Percentiles rank a stretch among this genome's conserved stretches.
phyloP scores from a whole-genome alignment of 1,284 basidiomycete species.

The Malassezia nana region DNA sequence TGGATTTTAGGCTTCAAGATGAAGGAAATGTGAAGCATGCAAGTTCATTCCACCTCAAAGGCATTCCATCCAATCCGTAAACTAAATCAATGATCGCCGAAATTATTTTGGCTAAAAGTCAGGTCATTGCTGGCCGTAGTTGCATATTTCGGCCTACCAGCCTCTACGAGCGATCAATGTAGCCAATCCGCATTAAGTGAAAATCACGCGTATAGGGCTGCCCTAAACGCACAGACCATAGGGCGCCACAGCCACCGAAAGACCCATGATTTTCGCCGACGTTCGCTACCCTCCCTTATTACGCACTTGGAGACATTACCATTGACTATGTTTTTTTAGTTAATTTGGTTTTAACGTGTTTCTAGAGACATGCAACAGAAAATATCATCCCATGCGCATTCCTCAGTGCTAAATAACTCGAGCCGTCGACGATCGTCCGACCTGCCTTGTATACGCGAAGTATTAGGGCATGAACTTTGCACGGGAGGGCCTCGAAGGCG shows the following conservation, averaged over 20 bases:
- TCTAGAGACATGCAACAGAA: not conserved
- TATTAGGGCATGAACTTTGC: conserved; percentile 6
- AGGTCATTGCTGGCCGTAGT: not conserved
- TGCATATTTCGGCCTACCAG: not conserved
- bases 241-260: not conserved
- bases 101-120: conserved; percentile 1
- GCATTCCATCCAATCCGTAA: conserved; percentile 6
- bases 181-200: not conserved
- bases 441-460: conserved; percentile 8
- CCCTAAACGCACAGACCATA: not conserved
- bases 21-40: not conserved
- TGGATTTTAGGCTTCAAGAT: conserved; percentile 37
- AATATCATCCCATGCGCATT: conserved; percentile 17
- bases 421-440: not conserved
- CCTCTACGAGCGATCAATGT: not conserved
- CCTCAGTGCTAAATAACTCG: not conserved
- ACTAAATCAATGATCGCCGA: conserved; percentile 4
- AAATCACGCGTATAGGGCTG: not conserved
- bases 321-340: not conserved
- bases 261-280: not conserved
- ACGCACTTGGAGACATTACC: too few relatives aligned
- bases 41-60: conserved; percentile 6
- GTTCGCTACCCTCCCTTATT: too few relatives aligned
- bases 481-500: not conserved
- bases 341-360: not conserved